phyloP scores from a whole-genome alignment of 495 filamentous ascomycete species.

The Lentithecium fluviatile region DNA sequence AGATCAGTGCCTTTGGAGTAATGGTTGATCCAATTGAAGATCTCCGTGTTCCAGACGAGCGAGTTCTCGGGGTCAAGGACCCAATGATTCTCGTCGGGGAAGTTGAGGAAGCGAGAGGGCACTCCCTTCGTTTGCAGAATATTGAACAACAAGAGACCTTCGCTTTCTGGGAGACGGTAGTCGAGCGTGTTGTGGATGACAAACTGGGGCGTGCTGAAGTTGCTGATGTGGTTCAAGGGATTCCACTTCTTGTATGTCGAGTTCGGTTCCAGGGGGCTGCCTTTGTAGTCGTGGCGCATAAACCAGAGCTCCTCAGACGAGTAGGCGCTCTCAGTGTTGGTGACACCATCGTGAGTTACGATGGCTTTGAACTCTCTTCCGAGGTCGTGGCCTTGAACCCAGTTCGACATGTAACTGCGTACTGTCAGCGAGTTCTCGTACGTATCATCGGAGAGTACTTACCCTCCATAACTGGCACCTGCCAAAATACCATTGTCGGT shows the following conservation, averaged over 20 bases:
- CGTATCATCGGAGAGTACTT: constrained; percentile 28
- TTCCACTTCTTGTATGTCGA: constrained; percentile 48
- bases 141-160: constrained; percentile 51
- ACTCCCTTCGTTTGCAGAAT: constrained; percentile 51
- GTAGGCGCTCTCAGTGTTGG: constrained; percentile 46
- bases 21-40: constrained; percentile 52
- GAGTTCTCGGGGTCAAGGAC: constrained; percentile 48
- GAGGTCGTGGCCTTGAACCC: constrained; percentile 56
- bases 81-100: constrained; percentile 55
- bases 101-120: constrained; percentile 55
- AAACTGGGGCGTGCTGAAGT: constrained; percentile 48
- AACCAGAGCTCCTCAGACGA: constrained; percentile 53
- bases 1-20: constrained; percentile 39
- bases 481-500: constrained; percentile 51
- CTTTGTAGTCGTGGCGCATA: constrained; percentile 46
- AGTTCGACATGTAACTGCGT: constrained; percentile 57
- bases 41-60: constrained; percentile 51
- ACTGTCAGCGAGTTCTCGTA: not conserved
- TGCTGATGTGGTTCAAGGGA: constrained; percentile 42
- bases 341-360: constrained; percentile 48
- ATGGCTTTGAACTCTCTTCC: constrained; percentile 56
- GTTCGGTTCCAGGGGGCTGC: constrained; percentile 48
- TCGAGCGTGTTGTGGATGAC: constrained; percentile 52
- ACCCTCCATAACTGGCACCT: constrained; percentile 47
- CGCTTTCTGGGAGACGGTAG: constrained; percentile 47